Evolutionary conservation across 176 grass and related monocot genomes (phyloP), one percentile per base, ranked within the genome.

Genomic region (Cenchrus americanus): DNA sequence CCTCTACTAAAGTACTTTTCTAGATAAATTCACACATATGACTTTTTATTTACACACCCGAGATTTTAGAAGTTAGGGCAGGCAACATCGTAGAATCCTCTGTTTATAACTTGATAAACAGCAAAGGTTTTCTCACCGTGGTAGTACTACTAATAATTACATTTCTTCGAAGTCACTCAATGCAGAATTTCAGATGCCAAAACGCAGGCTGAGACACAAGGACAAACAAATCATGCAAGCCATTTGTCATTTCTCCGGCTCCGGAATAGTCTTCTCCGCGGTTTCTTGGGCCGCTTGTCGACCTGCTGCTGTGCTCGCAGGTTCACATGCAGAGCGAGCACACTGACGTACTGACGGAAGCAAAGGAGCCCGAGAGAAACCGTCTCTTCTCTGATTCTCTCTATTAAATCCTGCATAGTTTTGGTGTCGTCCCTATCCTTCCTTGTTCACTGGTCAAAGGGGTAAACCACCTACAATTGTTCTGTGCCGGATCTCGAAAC

Each of bases 361-460:
- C 23, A 7, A 80, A 30, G 21, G 75, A 73, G 59, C 27, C 75
- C 49, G 32, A 15, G 69, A 17, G 42, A 84, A 84, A 34, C 61
- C 75, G 47, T 50, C 60, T 10, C 43, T 44, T 44, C 7, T 6
- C 43, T 44, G 6, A 6, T 5, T 44, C 7, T 6, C 60, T 84
- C 69, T 46, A 66, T 66, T 82, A 34, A 87, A 68, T 50, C 61
- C 23, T 48, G 10, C 15, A 58, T 32, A 81, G 18, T 67, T 81
- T 80, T 68, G 40, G 60, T 52, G 9, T 68, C 59, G 48, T 48
- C 73, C 32, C 8, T 55, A 43, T 68, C 69, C 42, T 63, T 84
- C 69, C 42, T 63, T 84, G 76, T 89, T 85, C 82, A 80, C 30
- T 2, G 65, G 87, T 80, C 87, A 89, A 80, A 80, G n/a, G 34